Base-by-base conservation (phyloP, 1,284 basidiomycete species). In the Phenoliferia sp. region DNA sequence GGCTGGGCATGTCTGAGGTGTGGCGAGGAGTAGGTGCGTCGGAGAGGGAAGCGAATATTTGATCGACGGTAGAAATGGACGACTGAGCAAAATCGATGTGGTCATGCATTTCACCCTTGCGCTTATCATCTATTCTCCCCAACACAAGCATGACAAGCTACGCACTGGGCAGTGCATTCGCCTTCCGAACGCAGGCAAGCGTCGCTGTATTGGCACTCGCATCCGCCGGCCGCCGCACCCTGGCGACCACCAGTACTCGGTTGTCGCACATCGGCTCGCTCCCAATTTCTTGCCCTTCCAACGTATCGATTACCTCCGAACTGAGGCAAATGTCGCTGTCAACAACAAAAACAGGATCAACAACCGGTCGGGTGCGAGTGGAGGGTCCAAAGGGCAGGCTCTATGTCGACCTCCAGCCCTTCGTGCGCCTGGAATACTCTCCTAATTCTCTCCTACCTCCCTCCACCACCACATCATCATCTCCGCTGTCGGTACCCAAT, bases 211-310 rank as follows among this genome's bases (percentile, higher is more conserved):
- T 44, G 15, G 15, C 15, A 44, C 15, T 44, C 39, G 39, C 22
- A 12, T 22, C 39, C 39, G 39, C 39, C 22, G 39, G 15, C 39
- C 39, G 39, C 39, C 39, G 39, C 15, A 22, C 39, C 15, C 12
- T 44, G 15, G 39, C 39, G 22, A 44, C 39, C 39, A 15, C 39
- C 15, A 44, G 39, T 22, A 22, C 39, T 15, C 39, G 39, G 39
- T 44, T 22, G 39, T 81, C 81, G 3, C 89, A 94, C 80, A 88
- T 95, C 69, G 93, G 92, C 67, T 87, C 88, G 74, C 82, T 86
- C 65, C 90, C 91, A 61, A 88, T 96, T 65, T 81, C 82, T 69
- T 80, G 90, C 73, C 91, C 92, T 9, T 76, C 84, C 12, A 81
- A 83, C 72, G 87, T 94, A 52, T 56, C 65, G 15, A 22, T 44